These are phyloP conservation scores for Jaminaea rosea DNA, from an alignment of 1,284 basidiomycete genomes.

Conservation along the genomic window DNA sequence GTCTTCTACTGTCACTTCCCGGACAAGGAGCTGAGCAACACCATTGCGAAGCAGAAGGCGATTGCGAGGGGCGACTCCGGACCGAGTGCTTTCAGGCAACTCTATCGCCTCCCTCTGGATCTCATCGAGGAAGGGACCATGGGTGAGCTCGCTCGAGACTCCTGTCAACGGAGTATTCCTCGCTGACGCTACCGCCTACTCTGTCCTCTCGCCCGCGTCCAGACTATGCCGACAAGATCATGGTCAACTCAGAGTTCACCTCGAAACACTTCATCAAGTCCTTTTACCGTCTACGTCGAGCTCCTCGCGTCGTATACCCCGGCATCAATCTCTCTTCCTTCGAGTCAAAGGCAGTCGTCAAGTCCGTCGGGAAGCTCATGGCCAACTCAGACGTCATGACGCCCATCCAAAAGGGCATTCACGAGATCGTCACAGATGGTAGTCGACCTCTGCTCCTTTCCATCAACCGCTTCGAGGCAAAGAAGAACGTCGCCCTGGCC, in stretches of 20 bases:
- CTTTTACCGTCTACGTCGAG: conserved; percentile 61
- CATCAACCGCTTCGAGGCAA: conserved; percentile 88
- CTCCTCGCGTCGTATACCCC: conserved; percentile 76
- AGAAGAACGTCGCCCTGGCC: conserved; percentile 81
- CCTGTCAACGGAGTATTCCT: neutral
- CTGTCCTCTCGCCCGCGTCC: neutral
- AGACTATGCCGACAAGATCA: conserved; percentile 78
- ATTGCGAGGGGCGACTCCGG: conserved; percentile 43
- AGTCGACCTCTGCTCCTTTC: conserved; percentile 70
- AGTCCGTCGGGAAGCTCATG: conserved; percentile 15
- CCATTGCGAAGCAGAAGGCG: conserved; percentile 38
- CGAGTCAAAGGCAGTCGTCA: conserved; percentile 11
- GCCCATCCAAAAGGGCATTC: conserved; percentile 4
- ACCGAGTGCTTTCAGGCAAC: conserved; percentile 11
- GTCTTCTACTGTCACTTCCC: conserved; percentile 99
- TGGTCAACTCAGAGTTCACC: conserved; percentile 89
- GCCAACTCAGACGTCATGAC: conserved; percentile 52
- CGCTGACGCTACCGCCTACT: neutral
- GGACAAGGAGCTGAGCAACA: conserved; percentile 60
- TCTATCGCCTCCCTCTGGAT: conserved; percentile 81
- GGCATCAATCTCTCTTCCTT: conserved; percentile 56
- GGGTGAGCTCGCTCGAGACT: conserved; percentile 56
- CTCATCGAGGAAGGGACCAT: conserved; percentile 82
- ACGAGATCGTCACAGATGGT: conserved; percentile 10
- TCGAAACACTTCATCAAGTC: conserved; percentile 57